phyloP scores from a whole-genome alignment of 2,329 filamentous ascomycete genomes.

The Aspergillus unguis region DNA sequence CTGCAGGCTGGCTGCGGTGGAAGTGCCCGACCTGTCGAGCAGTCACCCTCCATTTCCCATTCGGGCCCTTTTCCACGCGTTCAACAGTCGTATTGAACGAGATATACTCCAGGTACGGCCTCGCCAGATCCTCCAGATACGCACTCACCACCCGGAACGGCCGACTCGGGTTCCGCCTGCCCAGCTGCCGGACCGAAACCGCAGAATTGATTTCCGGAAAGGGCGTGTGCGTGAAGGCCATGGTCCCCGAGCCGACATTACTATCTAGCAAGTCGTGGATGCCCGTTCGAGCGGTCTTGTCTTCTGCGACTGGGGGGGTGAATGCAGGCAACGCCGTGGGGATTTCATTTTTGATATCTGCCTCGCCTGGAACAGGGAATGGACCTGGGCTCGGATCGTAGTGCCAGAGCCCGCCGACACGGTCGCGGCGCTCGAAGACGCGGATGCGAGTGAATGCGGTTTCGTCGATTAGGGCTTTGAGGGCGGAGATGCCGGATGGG shows the following conservation, averaged over 20 bases:
- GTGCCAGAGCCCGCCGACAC: conserved; percentile 32
- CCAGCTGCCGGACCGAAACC: conserved; percentile 18
- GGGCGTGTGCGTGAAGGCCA: conserved; percentile 28
- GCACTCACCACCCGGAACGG: conserved; percentile 23
- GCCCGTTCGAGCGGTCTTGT: conserved; percentile 23
- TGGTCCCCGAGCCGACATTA: conserved; percentile 27
- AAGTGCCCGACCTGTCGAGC: conserved; percentile 22
- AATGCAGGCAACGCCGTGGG: conserved; percentile 21
- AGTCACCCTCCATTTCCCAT: conserved; percentile 28
- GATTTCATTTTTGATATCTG: conserved; percentile 1
- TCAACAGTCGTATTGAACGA: conserved; percentile 34
- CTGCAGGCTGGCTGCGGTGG: conserved; percentile 10
- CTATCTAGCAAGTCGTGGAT: conserved; percentile 26
- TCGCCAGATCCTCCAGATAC: conserved; percentile 26
- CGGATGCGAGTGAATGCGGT: conserved; percentile 30
- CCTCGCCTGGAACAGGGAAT: conserved; percentile 16
- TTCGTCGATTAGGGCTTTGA: conserved; percentile 29
- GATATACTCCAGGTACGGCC: conserved; percentile 26
- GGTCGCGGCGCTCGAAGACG: conserved; percentile 32
- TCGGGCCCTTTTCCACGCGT: conserved; percentile 18
- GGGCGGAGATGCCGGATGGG: conserved; percentile 2
- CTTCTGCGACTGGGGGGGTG: conserved; percentile 15
- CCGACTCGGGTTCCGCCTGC: conserved; percentile 22
- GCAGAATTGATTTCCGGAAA: conserved; percentile 25
- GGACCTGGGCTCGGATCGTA: conserved; percentile 26